Conservation (phyloP, 768 basidiomycete species). For the Tricholoma bakamatsutake region DNA sequence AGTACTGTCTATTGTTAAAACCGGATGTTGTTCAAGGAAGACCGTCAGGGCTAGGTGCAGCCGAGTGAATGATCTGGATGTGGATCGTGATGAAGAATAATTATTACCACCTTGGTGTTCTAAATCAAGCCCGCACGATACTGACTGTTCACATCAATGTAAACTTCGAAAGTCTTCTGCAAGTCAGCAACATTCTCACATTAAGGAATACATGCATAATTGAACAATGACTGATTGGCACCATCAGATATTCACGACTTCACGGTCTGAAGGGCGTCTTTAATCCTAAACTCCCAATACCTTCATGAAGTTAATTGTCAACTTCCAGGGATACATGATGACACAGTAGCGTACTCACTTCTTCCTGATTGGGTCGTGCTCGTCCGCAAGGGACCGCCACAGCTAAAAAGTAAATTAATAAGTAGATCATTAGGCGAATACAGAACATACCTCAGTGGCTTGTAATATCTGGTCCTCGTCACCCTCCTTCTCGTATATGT, state of each 20-base stretch:
- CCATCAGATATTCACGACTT: conserved; percentile 2
- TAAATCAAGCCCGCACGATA: neutral
- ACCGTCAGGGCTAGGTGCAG: too few relatives aligned
- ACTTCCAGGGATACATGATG: neutral
- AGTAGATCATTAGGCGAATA: neutral
- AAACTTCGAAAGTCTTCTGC: neutral
- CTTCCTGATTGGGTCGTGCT: conserved; percentile 71
- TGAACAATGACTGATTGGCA: neutral
- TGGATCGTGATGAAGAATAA: too few relatives aligned
- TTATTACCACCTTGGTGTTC: too few relatives aligned
- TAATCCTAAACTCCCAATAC: conserved; percentile 76
- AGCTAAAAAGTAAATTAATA: conserved; percentile 35
- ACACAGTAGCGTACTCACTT: conserved; percentile 37
- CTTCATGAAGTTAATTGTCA: conserved; percentile 28
- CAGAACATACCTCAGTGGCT: conserved; percentile 41
- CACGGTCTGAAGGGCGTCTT: conserved; percentile 32
- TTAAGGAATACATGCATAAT: neutral
- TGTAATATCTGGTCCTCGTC: conserved; percentile 38
- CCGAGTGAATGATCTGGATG: too few relatives aligned
- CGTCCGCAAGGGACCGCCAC: conserved; percentile 63
- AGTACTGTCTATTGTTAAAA: too few relatives aligned
- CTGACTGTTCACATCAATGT: neutral
- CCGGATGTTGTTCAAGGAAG: too few relatives aligned
- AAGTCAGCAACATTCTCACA: neutral
- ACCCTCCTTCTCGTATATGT: conserved; percentile 57